Conservation (phyloP, 768 basidiomycete species). For the Mycena capillaripes region DNA sequence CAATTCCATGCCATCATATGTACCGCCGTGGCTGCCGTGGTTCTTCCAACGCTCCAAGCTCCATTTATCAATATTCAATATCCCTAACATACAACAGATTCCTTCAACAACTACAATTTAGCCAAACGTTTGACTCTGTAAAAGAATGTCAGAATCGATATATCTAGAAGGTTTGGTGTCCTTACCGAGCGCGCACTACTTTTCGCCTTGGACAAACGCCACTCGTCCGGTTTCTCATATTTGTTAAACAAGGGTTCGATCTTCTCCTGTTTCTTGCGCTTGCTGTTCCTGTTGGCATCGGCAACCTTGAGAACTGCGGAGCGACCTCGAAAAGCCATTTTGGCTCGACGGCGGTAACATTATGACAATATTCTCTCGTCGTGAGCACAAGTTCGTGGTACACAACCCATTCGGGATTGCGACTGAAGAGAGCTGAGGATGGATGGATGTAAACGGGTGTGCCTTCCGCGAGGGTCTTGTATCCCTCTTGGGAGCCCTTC, state of each 20-base stretch:
- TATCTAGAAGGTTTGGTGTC: background rate
- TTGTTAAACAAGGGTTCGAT: constrained; percentile 97
- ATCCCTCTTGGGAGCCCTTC: constrained; percentile 98
- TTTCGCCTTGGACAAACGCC: constrained; percentile 94
- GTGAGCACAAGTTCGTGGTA: constrained; percentile 98
- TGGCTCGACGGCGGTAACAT: constrained; percentile 95
- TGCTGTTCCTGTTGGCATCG: constrained; percentile 97
- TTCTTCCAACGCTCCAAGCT: too few species aligned
- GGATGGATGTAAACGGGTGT: constrained; percentile 99
- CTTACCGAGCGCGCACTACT: constrained; percentile 82
- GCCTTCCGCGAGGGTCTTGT: constrained; percentile 98
- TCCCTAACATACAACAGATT: too few species aligned
- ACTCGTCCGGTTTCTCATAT: constrained; percentile 94
- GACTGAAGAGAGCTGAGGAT: constrained; percentile 96
- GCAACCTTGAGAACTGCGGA: constrained; percentile 98
- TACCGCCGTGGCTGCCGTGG: too few species aligned
- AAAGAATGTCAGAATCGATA: constrained; percentile 23
- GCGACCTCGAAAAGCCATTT: constrained; percentile 99
- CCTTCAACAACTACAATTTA: constrained; percentile 46
- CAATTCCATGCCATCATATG: too few species aligned
- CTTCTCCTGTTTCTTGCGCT: constrained; percentile 96
- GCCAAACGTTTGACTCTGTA: constrained; percentile 92
- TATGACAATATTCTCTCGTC: constrained; percentile 94
- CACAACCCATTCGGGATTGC: constrained; percentile 94
- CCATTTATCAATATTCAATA: background rate